Base-by-base conservation (phyloP, 2,329 filamentous ascomycete genomes). In the Emmonsiellopsis sp. region DNA sequence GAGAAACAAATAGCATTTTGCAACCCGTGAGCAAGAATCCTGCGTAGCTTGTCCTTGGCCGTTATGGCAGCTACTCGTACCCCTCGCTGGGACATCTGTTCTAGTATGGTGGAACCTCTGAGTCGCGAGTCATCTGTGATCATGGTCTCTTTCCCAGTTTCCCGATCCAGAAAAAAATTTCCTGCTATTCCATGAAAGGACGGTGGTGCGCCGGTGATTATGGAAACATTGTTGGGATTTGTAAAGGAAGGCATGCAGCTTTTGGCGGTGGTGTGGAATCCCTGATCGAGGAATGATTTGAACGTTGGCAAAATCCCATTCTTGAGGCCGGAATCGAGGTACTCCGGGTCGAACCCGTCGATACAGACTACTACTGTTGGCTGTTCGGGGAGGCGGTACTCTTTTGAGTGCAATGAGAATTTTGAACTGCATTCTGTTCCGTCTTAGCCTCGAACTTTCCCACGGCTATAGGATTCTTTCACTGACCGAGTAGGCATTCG, bases 221-320 rank as follows among this genome's bases (percentile, higher is more conserved):
- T 74, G 49, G 69, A 73, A 3, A 73, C 64, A 52, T 74, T 74
- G 62, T 74, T 74, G 3, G 72, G 69, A 53, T 74, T 74, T 9
- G 72, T 74, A 53, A 74, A 69, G 1, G 72, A 71, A 0, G 72
- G 72, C 71, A 75, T 74, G 34, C 66, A 64, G 44, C 64, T 65
- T 40, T 69, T 64, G 0, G 71, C 72, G 0, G 67, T 69, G 1
- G 60, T 59, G 50, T 71, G 67, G 58, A 75, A 74, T 5, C 72
- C 71, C 5, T 56, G 49, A 5, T 68, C 53, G 6, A 66, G 55
- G 47, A 71, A 67, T 9, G 52, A 54, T 33, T 58, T 59, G 51
- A 71, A 56, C 40, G 62, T 68, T 10, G 71, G 70, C 8, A 72
- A 52, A 40, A 67, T 65, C 6, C 66, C 69, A 46, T 64, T 62